phyloP scores from a whole-genome alignment of 306 rosid species.

The Castanospermum australe region DNA sequence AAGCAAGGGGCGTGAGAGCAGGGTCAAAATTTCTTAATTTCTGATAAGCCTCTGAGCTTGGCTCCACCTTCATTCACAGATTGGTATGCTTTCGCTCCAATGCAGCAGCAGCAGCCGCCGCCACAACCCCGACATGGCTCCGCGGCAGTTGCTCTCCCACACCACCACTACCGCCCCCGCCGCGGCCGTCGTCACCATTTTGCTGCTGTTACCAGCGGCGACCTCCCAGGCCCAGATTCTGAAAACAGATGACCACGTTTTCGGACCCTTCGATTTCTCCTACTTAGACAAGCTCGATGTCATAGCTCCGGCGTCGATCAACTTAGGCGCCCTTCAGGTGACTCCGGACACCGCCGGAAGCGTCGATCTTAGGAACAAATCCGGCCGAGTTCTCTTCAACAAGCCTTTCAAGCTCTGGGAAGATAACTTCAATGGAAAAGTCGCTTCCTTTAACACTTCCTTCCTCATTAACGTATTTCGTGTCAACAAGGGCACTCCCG shows the following conservation, averaged over 20 bases:
- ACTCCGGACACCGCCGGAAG: conserved; percentile 62
- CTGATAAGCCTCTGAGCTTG: too few species aligned
- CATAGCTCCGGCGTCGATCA: conserved; percentile 36
- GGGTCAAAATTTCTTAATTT: background rate
- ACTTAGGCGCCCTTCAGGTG: conserved; percentile 49
- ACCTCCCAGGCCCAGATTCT: conserved; percentile 21
- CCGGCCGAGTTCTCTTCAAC: conserved; percentile 54
- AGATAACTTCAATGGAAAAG: background rate
- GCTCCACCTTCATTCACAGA: background rate
- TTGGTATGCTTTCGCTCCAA: background rate
- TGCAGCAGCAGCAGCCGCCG: background rate
- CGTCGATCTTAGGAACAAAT: conserved; percentile 18
- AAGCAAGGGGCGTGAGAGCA: background rate
- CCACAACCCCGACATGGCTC: conserved; percentile 13
- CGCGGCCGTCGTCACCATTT: conserved; percentile 3
- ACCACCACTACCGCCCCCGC: background rate
- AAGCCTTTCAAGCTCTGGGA: conserved; percentile 54
- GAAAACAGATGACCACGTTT: background rate
- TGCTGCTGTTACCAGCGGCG: conserved; percentile 28
- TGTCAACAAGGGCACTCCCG: conserved; percentile 30
- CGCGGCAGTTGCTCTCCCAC: background rate
- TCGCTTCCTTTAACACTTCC: conserved; percentile 64
- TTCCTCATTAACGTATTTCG: conserved; percentile 56
- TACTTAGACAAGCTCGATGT: conserved; percentile 13
- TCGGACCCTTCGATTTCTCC: conserved; percentile 48